Percentiles rank a stretch among this genome's conserved stretches.
Evolutionary conservation across 2,329 filamentous ascomycete genomes (phyloP).

Genomic region (Penicillium sp.): DNA sequence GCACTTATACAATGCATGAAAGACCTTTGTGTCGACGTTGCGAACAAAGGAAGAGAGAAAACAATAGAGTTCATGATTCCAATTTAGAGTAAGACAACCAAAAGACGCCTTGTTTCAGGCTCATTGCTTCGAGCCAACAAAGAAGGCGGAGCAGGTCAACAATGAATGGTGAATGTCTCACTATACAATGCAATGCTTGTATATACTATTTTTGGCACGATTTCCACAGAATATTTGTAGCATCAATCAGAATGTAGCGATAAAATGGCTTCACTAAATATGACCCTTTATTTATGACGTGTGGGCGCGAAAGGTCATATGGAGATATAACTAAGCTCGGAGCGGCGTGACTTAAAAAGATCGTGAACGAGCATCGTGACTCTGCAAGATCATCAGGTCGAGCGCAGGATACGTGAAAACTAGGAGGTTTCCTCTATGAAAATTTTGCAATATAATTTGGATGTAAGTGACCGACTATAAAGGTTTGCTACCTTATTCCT

Average conservation of each 20-base stretch:
- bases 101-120: neutral
- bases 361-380: conserved; percentile 7
- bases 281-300: conserved; percentile 8
- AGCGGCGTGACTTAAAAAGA: conserved; percentile 18
- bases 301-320: conserved; percentile 18
- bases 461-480: neutral
- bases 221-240: too few species aligned
- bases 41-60: neutral
- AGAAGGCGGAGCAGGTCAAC: neutral
- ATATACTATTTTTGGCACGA: neutral
- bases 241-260: neutral
- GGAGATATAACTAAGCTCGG: conserved; percentile 9
- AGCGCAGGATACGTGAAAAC: neutral
- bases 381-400: neutral
- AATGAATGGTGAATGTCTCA: neutral
- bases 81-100: neutral
- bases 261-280: neutral
- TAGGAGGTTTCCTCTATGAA: neutral
- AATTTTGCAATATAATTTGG: neutral
- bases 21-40: neutral
- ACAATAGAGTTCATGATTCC: neutral
- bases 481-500: neutral
- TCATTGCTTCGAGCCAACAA: neutral
- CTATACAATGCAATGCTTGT: neutral
- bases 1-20: conserved; percentile 4